phyloP scores from a whole-genome alignment of 1,284 basidiomycete species.

The Leccinum fuscescens region DNA sequence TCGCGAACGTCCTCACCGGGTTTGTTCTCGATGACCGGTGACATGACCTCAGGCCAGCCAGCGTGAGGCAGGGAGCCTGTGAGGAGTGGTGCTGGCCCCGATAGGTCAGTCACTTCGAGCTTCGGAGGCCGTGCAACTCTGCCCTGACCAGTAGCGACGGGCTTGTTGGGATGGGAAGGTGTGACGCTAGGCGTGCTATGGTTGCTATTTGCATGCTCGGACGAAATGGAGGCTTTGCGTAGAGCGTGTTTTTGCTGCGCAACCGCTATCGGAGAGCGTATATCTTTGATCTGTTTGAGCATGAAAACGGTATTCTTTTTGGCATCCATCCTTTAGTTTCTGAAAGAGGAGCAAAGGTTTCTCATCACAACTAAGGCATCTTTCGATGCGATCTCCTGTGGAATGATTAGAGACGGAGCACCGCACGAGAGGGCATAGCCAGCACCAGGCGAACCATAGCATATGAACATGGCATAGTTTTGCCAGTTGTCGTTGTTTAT shows the following conservation, averaged over 20 bases:
- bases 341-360: slow-evolving; percentile 97
- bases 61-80: slow-evolving; percentile 59
- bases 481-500: slow-evolving; percentile 99
- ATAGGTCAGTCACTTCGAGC: slow-evolving; percentile 61
- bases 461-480: slow-evolving; percentile 99
- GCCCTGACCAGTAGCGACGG: slow-evolving; percentile 17
- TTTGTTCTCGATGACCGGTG: slow-evolving; percentile 55
- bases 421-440: too few relatives aligned
- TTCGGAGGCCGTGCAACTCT: slow-evolving; percentile 60
- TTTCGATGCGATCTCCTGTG: slow-evolving; percentile 77
- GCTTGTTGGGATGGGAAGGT: slow-evolving; percentile 25
- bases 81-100: slow-evolving; percentile 40
- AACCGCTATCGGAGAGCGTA: slow-evolving; percentile 93
- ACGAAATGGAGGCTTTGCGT: slow-evolving; percentile 59
- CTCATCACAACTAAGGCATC: slow-evolving; percentile 97
- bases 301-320: slow-evolving; percentile 99
- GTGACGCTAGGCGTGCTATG: slow-evolving; percentile 20
- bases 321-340: slow-evolving; percentile 92
- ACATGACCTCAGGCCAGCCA: slow-evolving; percentile 74
- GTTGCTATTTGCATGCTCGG: slow-evolving; percentile 25
- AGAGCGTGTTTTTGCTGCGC: slow-evolving; percentile 92
- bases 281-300: slow-evolving; percentile 98
- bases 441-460: slow-evolving; percentile 87
- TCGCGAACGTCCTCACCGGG: slow-evolving; percentile 37
- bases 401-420: neutral